A percentile compares a stretch with the other conserved stretches of the same genome.
These are phyloP conservation scores for Cephaloascus albidus DNA, from an alignment of 805 yeast species.

Conservation along the genomic window DNA sequence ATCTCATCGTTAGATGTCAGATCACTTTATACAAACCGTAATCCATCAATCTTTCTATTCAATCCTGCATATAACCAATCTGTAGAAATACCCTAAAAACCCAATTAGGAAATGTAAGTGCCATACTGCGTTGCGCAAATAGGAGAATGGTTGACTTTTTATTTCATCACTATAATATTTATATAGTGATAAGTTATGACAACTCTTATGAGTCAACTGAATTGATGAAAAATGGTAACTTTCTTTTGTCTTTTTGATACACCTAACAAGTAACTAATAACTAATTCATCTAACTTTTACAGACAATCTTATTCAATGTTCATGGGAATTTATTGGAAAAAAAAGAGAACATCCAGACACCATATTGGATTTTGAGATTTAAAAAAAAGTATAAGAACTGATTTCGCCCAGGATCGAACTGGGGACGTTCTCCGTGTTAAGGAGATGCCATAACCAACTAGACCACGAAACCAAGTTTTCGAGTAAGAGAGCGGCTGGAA, in stretches of 20 bases:
- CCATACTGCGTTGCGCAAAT: conserved; percentile 1
- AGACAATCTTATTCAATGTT: no score
- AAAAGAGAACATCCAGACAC: no score
- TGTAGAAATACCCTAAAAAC: conserved; percentile 17
- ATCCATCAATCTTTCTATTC: no score
- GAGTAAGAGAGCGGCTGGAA: no score
- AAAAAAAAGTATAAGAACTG: conserved; percentile 24
- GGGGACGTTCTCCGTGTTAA: conserved; percentile 99
- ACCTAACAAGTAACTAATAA: no score
- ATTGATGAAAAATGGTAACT: no score
- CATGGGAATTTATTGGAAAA: no score
- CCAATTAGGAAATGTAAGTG: conserved; percentile 25
- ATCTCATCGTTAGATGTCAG: no score
- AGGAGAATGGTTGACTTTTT: not conserved
- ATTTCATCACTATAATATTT: not conserved
- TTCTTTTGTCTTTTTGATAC: no score
- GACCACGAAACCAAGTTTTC: conserved; percentile 98
- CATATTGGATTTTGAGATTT: not conserved
- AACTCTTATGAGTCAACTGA: not conserved
- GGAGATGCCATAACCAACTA: conserved; percentile 99
- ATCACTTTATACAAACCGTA: not conserved
- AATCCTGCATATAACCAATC: conserved; percentile 13
- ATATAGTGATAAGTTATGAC: no score
- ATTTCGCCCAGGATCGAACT: conserved; percentile 99
- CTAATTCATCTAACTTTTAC: no score